Conservation (phyloP, 768 basidiomycete genomes). For the Cystoderma amianthinum region DNA sequence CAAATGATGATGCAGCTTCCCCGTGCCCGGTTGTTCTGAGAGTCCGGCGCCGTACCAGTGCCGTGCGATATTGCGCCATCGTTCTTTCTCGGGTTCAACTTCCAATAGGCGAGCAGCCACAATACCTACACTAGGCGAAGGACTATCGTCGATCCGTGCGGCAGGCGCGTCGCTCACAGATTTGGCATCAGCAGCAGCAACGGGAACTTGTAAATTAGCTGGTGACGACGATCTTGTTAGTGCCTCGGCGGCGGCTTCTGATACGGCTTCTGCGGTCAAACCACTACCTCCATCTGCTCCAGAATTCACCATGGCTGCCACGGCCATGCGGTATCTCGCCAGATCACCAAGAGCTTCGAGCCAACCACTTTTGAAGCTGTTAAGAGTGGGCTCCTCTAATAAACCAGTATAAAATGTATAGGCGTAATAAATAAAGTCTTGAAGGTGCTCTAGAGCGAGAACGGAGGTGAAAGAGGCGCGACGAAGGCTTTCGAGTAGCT, state of each 20-base stretch:
- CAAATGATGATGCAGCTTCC: slow-evolving; percentile 90
- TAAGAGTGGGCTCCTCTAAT: slow-evolving; percentile 72
- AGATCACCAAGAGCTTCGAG: slow-evolving; percentile 96
- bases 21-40: slow-evolving; percentile 86
- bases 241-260: slow-evolving; percentile 31
- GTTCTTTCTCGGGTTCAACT: slow-evolving; percentile 86
- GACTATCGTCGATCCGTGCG: slow-evolving; percentile 57
- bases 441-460: slow-evolving; percentile 82
- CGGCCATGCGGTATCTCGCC: slow-evolving; percentile 90
- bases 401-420: slow-evolving; percentile 92
- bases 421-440: slow-evolving; percentile 92
- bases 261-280: slow-evolving; percentile 53
- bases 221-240: slow-evolving; percentile 13
- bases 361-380: slow-evolving; percentile 76
- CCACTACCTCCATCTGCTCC: slow-evolving; percentile 30
- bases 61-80: slow-evolving; percentile 83
- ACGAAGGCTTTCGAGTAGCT: slow-evolving; percentile 84
- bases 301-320: slow-evolving; percentile 76
- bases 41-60: slow-evolving; percentile 93
- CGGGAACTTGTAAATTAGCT: slow-evolving; percentile 6
- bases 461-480: slow-evolving; percentile 67
- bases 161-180: slow-evolving; percentile 43
- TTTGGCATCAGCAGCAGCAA: slow-evolving; percentile 19
- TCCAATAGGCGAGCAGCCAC: slow-evolving; percentile 78
- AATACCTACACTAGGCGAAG: slow-evolving; percentile 75